Base-by-base conservation (phyloP, 163 green algal species). In the Volvox carteri region DNA sequence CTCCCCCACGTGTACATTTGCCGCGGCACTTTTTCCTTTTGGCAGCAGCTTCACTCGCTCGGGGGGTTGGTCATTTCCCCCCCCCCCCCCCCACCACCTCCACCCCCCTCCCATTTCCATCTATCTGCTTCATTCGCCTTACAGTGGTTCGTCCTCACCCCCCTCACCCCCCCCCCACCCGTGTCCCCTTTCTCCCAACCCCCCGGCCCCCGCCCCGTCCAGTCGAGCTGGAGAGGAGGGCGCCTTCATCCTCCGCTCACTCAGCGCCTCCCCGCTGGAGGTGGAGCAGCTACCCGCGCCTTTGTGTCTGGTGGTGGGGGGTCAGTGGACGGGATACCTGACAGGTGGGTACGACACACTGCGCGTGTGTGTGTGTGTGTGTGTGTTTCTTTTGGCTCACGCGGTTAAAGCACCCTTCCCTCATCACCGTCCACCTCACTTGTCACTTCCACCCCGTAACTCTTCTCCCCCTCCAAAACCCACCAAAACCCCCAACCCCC, bases 231-330 rank as follows among this genome's bases (percentile, higher is more conserved):
- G 93, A 30, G 87, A 94, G 46, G 90, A 94, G 78, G 90, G 86
- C 16, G 91, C 93, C 25, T 96, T 95, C 54, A 84, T 93, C 52
- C 87, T 96, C 52, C 88, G 93, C n/a, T 73, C 78, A 11, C 94
- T 93, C 42, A 80, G 65, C 58, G 83, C 67, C 68, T 67, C 60
- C 18, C 88, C 90, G 0, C 44, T 95, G 42, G 92, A 95, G 86
- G 76, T 95, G 81, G 93, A 96, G 91, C 92, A 95, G 90, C 91
- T 96, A 30, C 93, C 94, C 11, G 92, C 85, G 0, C 91, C 92
- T n/a, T 67, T 94, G 76, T 93, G 88, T 62, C 87, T 95, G n/a
- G 87, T 92, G 68, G 77, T 91, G 33, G 92, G 90, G 11, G 90
- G 92, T 0, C 86, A 91, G 42, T 94, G 92, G 91, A 54, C 28